Base-by-base conservation (phyloP, 2,329 filamentous ascomycete genomes). In the Penicillium polonicum region DNA sequence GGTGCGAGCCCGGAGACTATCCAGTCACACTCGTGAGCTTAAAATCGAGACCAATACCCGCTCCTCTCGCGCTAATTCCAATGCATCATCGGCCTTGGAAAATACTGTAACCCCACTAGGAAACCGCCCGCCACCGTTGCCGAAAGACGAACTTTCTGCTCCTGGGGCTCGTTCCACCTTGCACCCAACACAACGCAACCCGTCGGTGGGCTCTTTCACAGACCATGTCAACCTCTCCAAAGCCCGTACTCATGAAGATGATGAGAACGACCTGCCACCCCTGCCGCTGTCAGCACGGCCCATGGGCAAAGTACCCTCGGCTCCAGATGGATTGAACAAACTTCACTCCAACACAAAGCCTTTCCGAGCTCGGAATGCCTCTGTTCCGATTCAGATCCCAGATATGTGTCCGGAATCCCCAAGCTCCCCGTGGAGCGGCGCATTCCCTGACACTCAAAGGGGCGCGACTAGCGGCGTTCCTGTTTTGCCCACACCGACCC, bases 21-120 rank as follows among this genome's bases (percentile, higher is more conserved):
- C 92, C 4, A 90, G 89, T 8, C 88, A 91, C 66, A 91, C 84
- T 15, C 92, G 90, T 71, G 89, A 92, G 68, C 79, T 97, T 50
- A 96, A 92, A 76, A 97, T 97, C 55, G 91, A 97, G 73, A 97
- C 92, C 12, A 77, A 76, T 72, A 50, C 74, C 62, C 70, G 66
- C 65, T 70, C 68, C 65, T 70, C 68, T 52, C 60, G 65, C 39
- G 35, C 68, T 41, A 57, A 65, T 50, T 60, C 64, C 48, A 63
- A 64, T 52, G 52, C 61, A 38, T 67, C 62, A 41, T 67, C 70
- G 33, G 67, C 58, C 23, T 66, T 69, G 36, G 69, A 69, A 17
- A 68, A 69, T 44, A 66, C 65, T n/a, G 61, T 71, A 23, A 67
- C 65, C 23, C 60, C 60, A 15, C 56, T 59, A 42, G 62, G 58